Percentiles rank a stretch among this genome's conserved stretches.
Conservation (phyloP, 139 green algal genomes). For the Penium margaritaceum region DNA sequence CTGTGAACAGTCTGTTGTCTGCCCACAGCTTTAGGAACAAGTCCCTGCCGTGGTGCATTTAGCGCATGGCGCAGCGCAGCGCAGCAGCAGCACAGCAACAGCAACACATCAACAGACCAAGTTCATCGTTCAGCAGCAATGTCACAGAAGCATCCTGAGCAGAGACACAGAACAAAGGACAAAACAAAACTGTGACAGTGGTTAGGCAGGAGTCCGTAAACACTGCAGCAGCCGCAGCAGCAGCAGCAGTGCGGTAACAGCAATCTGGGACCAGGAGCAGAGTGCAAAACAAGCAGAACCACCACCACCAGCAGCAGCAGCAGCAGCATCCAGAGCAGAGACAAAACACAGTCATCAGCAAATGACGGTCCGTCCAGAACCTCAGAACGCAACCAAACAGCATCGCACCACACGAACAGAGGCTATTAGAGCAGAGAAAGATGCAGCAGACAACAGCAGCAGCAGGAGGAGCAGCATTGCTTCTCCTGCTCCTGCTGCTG, state of each 20-base stretch:
- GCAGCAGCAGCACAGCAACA: background rate
- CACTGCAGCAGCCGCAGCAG: too few relatives aligned
- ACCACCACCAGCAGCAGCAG: too few relatives aligned
- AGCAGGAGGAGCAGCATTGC: too few relatives aligned
- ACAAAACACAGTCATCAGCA: background rate
- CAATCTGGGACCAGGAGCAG: too few relatives aligned
- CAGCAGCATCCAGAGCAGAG: background rate
- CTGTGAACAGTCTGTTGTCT: conserved; percentile 17
- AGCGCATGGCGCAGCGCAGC: too few relatives aligned
- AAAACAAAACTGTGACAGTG: background rate
- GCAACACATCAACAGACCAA: background rate
- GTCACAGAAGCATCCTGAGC: background rate
- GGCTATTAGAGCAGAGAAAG: background rate
- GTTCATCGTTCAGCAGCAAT: background rate
- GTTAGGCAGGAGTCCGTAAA: background rate
- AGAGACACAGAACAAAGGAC: background rate
- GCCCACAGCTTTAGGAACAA: conserved; percentile 37
- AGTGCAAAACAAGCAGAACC: too few relatives aligned
- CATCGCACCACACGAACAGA: background rate
- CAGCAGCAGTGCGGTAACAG: too few relatives aligned
- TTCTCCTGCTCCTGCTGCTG: background rate
- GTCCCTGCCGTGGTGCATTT: too few relatives aligned
- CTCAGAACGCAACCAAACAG: background rate
- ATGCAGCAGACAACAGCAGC: too few relatives aligned
- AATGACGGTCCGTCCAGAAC: background rate